phyloP scores from a whole-genome alignment of 192 early-diverging fungal genomes.

The Podila horticola region DNA sequence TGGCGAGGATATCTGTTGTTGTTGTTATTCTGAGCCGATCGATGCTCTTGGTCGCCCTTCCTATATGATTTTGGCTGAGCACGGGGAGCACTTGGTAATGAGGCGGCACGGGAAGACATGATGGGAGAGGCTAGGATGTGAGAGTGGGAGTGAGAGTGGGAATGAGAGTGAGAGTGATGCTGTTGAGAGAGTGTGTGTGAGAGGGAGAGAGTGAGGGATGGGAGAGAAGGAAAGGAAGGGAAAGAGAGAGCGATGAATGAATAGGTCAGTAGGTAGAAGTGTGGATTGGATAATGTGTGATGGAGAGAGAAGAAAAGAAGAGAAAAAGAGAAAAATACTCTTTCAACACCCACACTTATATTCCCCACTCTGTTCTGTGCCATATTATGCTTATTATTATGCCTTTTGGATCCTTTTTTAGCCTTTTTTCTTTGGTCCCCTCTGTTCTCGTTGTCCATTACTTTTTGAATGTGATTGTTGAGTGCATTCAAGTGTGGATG shows the following conservation, averaged over 20 bases:
- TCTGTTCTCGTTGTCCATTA: no score
- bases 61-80: slow-evolving; percentile 20
- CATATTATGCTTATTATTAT: not conserved
- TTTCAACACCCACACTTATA: not conserved
- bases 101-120: not conserved
- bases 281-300: not conserved
- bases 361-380: no score
- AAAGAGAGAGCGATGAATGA: not conserved
- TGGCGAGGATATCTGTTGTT: slow-evolving; percentile 15
- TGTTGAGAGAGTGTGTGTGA: slow-evolving; percentile 1
- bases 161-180: not conserved
- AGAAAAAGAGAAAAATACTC: not conserved
- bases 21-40: not conserved
- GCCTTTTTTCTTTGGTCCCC: no score
- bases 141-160: not conserved
- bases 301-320: not conserved
- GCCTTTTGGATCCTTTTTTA: no score
- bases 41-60: slow-evolving; percentile 23
- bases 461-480: no score
- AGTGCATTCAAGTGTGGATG: no score
- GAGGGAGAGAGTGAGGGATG: not conserved
- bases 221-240: not conserved
- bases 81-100: slow-evolving; percentile 18
- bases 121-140: not conserved
- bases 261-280: not conserved